Evolutionary conservation across 768 basidiomycete species (phyloP), one percentile per base, ranked within the genome.

Genomic region (Myochromella boudieri): DNA sequence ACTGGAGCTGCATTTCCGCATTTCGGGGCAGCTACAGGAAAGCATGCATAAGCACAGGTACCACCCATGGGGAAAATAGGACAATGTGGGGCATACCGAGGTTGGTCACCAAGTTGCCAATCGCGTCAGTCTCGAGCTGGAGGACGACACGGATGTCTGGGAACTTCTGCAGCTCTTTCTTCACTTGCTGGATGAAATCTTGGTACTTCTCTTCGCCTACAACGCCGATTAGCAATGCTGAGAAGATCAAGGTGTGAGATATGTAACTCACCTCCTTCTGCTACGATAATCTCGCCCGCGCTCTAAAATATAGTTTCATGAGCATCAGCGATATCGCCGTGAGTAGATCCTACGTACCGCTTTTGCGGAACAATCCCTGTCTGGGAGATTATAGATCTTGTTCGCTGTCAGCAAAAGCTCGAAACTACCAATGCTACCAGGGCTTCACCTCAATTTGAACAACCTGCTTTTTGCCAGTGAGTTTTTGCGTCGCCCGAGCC

Each of bases 361-460:
- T 31, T 62, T 63, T 10, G 68, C 67, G 40, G 59, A 57, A 43
- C 68, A 68, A 42, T 68, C 68, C 42, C 66, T 60, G 31, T 67
- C 60, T n/a, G 67, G 67, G 14, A 69, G 55, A 38, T 67, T 62
- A 57, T 69, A 68, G 17, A 42, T 21, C 41, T 42, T 7, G 8
- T 12, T 31, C n/a, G 17, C 4, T 3, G 41, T 42, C 14, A 42
- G 29, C 4, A 20, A 28, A 26, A 12, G 18, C n/a, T 2, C 26
- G n/a, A n/a, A n/a, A n/a, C n/a, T n/a, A n/a, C n/a, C n/a, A n/a
- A n/a, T n/a, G n/a, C n/a, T n/a, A n/a, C 20, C 18, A 11, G n/a
- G 4, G 4, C 4, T 4, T n/a, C 18, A 69, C 56, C 24, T 61
- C 64, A 29, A 67, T 46, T 37, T 66, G 61, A 36, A 69, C 56